Percentiles rank a stretch among this genome's conserved stretches.
phyloP scores from a whole-genome alignment of 202 grass and related monocot genomes.

The Zizania palustris region DNA sequence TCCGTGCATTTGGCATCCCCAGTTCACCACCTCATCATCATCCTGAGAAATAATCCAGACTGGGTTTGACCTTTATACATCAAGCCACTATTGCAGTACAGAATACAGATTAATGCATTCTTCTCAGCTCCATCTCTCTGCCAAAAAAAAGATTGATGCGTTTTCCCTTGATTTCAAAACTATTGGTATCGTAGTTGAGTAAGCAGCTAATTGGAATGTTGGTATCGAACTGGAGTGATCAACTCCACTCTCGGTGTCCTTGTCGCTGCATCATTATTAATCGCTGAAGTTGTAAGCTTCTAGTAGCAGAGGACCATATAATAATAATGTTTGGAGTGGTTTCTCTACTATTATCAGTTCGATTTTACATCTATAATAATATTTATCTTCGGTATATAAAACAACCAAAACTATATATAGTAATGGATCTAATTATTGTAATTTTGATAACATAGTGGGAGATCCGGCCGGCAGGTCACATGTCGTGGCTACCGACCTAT shows the following conservation, averaged over 20 bases:
- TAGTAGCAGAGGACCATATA: background rate
- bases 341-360: too few species aligned
- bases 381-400: too few species aligned
- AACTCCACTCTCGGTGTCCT: background rate
- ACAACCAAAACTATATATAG: too few species aligned
- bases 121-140: too few species aligned
- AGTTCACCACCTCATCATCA: background rate
- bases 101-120: background rate
- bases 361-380: too few species aligned
- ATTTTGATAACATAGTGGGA: too few species aligned
- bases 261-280: background rate
- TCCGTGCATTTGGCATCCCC: background rate
- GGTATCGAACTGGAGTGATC: background rate
- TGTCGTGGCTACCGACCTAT: slow-evolving; percentile 33
- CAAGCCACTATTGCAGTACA: background rate
- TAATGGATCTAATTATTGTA: too few species aligned
- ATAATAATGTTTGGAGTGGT: too few species aligned
- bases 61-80: background rate
- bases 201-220: background rate
- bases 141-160: too few species aligned
- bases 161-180: too few species aligned
- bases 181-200: background rate
- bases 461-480: slow-evolving; percentile 21
- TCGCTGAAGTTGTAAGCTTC: background rate
- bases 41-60: background rate